Evolutionary conservation across 805 yeast genomes (phyloP).

Genomic region (Ogataea salicorniae): DNA sequence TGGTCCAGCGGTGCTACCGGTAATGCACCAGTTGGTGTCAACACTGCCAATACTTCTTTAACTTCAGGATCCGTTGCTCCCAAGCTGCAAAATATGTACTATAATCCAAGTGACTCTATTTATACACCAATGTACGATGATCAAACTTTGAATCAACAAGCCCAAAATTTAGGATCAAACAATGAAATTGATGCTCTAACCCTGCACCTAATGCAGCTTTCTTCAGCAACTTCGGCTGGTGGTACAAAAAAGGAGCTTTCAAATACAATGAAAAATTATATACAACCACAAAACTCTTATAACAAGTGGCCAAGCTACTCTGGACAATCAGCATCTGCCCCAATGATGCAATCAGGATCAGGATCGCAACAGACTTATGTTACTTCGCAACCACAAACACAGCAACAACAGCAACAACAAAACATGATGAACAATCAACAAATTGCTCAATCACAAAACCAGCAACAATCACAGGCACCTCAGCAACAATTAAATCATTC

Average conservation of each 20-base stretch:
- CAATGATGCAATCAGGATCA: constrained; percentile 4
- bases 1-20: constrained; percentile 17
- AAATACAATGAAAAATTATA: neutral
- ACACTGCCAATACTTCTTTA: constrained; percentile 9
- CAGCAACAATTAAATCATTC: neutral
- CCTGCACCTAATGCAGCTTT: constrained; percentile 22
- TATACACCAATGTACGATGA: neutral
- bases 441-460: constrained; percentile 5
- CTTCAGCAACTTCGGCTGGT: neutral
- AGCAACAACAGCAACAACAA: constrained; percentile 3
- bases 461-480: neutral
- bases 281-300: constrained; percentile 8
- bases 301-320: constrained; percentile 16
- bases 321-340: constrained; percentile 5
- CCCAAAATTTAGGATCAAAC: too few species aligned
- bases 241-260: neutral
- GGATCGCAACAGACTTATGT: constrained; percentile 8
- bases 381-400: constrained; percentile 3
- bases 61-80: neutral
- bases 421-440: constrained; percentile 3
- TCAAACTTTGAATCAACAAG: neutral
- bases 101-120: neutral
- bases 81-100: neutral
- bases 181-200: constrained; percentile 23
- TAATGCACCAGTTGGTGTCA: constrained; percentile 11